These are phyloP conservation scores for Aspergillus latus DNA, from an alignment of 2,329 filamentous ascomycete genomes.

Conservation along the genomic window DNA sequence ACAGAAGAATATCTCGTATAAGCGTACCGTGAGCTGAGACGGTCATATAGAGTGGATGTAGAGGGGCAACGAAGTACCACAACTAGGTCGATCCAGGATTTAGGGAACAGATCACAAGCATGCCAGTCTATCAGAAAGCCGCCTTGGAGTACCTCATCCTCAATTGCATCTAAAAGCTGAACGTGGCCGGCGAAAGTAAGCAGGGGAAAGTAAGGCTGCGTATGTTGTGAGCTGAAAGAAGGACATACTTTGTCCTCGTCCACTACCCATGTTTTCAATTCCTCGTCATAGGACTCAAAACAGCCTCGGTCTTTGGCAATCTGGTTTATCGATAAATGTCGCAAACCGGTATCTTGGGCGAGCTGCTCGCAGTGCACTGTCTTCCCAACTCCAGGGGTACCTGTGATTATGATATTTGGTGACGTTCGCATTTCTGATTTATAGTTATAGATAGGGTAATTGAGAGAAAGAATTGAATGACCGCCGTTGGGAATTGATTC, in stretches of 20 bases:
- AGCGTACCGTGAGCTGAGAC: constrained; percentile 67
- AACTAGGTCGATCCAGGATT: constrained; percentile 91
- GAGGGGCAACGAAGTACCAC: constrained; percentile 80
- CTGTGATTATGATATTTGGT: constrained; percentile 93
- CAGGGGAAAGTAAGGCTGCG: not conserved
- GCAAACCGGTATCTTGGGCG: constrained; percentile 71
- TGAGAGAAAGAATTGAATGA: not conserved
- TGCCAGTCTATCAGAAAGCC: constrained; percentile 97
- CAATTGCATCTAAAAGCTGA: constrained; percentile 79
- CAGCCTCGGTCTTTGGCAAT: constrained; percentile 86
- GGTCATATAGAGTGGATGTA: constrained; percentile 78
- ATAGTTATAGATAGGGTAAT: not conserved
- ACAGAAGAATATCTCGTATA: not conserved
- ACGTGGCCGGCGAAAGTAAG: constrained; percentile 13
- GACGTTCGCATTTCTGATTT: constrained; percentile 35
- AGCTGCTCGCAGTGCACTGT: constrained; percentile 86
- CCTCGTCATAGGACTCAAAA: constrained; percentile 83
- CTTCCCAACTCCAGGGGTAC: constrained; percentile 94
- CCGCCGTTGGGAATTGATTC: not conserved
- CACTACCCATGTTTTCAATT: constrained; percentile 84
- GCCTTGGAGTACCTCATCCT: constrained; percentile 73
- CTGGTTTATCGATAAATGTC: constrained; percentile 84
- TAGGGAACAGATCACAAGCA: constrained; percentile 91
- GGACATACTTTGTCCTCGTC: constrained; percentile 84
- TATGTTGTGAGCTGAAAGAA: not conserved